A percentile compares a stretch with the other conserved stretches of the same genome.
phyloP scores from a whole-genome alignment of 306 rosid species.

The Betula pendula region DNA sequence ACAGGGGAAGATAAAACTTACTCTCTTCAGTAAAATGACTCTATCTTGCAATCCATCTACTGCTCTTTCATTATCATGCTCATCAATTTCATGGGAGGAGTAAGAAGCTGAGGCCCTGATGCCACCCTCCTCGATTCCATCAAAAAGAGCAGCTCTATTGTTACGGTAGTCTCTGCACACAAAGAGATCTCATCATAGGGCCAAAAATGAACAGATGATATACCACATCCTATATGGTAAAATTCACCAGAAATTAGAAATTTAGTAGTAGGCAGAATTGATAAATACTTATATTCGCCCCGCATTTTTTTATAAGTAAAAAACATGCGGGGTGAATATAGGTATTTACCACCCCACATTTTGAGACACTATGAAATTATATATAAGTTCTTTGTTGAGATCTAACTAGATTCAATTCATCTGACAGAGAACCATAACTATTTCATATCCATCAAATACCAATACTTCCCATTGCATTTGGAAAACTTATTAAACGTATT shows the following conservation, averaged over 20 bases:
- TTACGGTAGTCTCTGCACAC: slow-evolving; percentile 42
- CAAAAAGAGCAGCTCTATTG: slow-evolving; percentile 54
- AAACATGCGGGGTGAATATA: not conserved
- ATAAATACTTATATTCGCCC: not conserved
- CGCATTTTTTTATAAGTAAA: too few relatives aligned
- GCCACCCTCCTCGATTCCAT: slow-evolving; percentile 71
- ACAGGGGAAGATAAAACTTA: slow-evolving; percentile 35
- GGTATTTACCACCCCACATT: not conserved
- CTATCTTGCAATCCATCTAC: slow-evolving; percentile 90
- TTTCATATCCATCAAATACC: not conserved
- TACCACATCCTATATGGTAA: not conserved
- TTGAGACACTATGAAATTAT: not conserved
- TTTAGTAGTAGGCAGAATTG: not conserved
- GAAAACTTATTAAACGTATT: not conserved
- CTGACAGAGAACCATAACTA: not conserved
- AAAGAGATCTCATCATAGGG: not conserved
- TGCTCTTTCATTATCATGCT: slow-evolving; percentile 83
- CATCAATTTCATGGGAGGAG: slow-evolving; percentile 84
- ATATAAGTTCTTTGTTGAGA: not conserved
- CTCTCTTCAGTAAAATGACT: slow-evolving; percentile 87
- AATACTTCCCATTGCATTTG: not conserved
- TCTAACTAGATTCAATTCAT: not conserved
- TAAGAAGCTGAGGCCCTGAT: slow-evolving; percentile 53
- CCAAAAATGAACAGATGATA: not conserved
- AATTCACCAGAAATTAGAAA: not conserved